Evolutionary conservation across 768 basidiomycete species (phyloP), one percentile per base, ranked within the genome.

Genomic region (Macrolepiota dolichaula): DNA sequence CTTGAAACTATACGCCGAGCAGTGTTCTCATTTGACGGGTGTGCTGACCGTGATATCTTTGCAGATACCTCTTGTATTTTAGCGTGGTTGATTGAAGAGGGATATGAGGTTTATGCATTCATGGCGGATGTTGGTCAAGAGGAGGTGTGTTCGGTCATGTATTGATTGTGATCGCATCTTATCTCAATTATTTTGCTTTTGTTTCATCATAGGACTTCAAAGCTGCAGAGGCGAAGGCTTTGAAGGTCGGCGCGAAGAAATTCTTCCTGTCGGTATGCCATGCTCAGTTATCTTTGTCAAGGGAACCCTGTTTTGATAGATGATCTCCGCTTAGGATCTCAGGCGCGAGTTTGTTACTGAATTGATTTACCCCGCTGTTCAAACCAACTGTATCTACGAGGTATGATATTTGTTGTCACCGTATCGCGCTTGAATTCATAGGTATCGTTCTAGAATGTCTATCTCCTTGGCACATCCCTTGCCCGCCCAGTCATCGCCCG

Each of bases 311-410:
- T 29, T 17, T 32, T 50, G 15, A 57, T 38, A 15, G 3, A 1
- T 25, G 46, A 59, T 15, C 63, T 29, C 51, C 25, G 13, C 55
- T 29, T 64, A 96, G 92, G 96, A 98, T 73, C 79, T 98, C 69
- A 95, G 88, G 73, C 85, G 89, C 64, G 97, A 99, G 76, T 98
- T 99, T 69, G 83, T 99, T 52, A 93, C 89, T 49, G 92, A 98
- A 72, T 84, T 98, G 65, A 98, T 99, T 72, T 98, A 96, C 76
- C 97, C 97, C 25, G 96, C 97, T 47, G 87, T 99, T 13, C 97
- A 99, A 77, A 94, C 94, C 63, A 99, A 99, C 77, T 91, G 90
- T 77, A 98, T 98, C 77, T 99, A 99, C 77, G 97, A 99, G 82
- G 94, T 91, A 38, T 32, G 77, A 66, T 55, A 27, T 53, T 38